Base-by-base conservation (phyloP, 441 rosid genomes). In the Croton laevigatus region DNA sequence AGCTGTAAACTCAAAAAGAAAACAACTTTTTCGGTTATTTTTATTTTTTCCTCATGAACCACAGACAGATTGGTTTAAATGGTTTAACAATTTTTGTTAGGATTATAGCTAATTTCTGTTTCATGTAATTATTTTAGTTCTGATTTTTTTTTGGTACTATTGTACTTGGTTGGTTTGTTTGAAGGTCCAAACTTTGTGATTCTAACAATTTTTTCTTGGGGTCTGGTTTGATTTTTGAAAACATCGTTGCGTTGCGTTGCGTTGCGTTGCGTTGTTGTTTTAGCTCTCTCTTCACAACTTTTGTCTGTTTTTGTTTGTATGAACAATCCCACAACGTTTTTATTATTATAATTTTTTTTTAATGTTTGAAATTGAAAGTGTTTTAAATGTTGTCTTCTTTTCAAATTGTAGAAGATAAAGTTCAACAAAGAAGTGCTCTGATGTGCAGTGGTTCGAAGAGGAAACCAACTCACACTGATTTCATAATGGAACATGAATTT, bases 371-470 rank as follows among this genome's bases (percentile, higher is more conserved):
- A 38, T 55, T 44, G 16, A 17, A n/a, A 12, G 37, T 58, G 51
- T 62, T 78, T 61, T 80, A 66, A 73, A 44, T 27, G 49, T 54
- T 70, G 22, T 69, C 57, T 68, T 22, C 66, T 40, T 54, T 32
- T 2, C 42, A 5, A 59, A 27, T 73, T 77, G 87, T 68, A 78
- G 34, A n/a, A 22, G 63, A 65, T 73, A 20, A 63, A 22, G 71
- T 66, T 59, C 3, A 52, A 71, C 46, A 45, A 46, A 66, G 32
- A 27, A 58, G 42, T 51, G 58, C 42, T 62, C 71, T 78, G 58
- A 82, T 81, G 90, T 86, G 87, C 84, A 74, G 85, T 68, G 79
- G 79, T 53, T 78, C 85, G 2, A 79, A 80, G 62, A 76, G 72
- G 68, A 78, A 80, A 69, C 70, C 73, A 36, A 69, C 74, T 16